These are phyloP conservation scores for Massarina eburnea DNA, from an alignment of 2,329 filamentous ascomycete genomes.

Conservation along the genomic window DNA sequence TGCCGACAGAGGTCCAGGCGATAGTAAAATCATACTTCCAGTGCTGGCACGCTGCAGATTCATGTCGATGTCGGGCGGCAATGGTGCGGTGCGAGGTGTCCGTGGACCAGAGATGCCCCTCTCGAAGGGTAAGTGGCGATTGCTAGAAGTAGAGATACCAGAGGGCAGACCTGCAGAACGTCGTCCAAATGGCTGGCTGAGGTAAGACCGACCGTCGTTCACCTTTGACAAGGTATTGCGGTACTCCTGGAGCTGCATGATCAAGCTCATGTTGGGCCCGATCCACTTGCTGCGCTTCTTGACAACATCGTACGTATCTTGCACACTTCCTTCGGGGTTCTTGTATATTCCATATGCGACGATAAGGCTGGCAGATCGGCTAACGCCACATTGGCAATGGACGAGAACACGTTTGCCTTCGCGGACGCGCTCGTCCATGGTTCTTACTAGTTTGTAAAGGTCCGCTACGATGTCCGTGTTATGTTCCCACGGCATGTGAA, in stretches of 20 bases:
- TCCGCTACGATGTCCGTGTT: slow-evolving; percentile 83
- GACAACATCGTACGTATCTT: slow-evolving; percentile 79
- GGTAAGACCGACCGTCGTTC: slow-evolving; percentile 34
- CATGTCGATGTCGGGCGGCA: slow-evolving; percentile 53
- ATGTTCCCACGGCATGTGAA: slow-evolving; percentile 86
- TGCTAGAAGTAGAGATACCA: slow-evolving; percentile 23
- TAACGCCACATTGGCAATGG: slow-evolving; percentile 85
- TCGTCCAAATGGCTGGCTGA: slow-evolving; percentile 36
- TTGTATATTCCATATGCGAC: slow-evolving; percentile 84
- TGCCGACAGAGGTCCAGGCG: slow-evolving; percentile 46
- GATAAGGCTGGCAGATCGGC: slow-evolving; percentile 80
- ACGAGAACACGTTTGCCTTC: slow-evolving; percentile 78
- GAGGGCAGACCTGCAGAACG: slow-evolving; percentile 36
- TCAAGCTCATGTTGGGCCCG: slow-evolving; percentile 87
- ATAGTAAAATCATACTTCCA: slow-evolving; percentile 45
- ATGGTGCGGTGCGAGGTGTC: slow-evolving; percentile 41
- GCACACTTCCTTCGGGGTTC: slow-evolving; percentile 73
- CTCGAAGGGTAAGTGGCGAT: slow-evolving; percentile 38
- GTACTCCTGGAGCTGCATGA: slow-evolving; percentile 86
- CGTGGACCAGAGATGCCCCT: slow-evolving; percentile 34
- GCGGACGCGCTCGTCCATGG: slow-evolving; percentile 71
- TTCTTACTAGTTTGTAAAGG: slow-evolving; percentile 72
- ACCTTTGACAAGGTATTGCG: slow-evolving; percentile 50
- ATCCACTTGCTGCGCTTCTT: slow-evolving; percentile 85
- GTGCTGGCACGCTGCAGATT: slow-evolving; percentile 47